Base-by-base conservation (phyloP, 2,329 filamentous ascomycete genomes). In the Neonectria punicea region DNA sequence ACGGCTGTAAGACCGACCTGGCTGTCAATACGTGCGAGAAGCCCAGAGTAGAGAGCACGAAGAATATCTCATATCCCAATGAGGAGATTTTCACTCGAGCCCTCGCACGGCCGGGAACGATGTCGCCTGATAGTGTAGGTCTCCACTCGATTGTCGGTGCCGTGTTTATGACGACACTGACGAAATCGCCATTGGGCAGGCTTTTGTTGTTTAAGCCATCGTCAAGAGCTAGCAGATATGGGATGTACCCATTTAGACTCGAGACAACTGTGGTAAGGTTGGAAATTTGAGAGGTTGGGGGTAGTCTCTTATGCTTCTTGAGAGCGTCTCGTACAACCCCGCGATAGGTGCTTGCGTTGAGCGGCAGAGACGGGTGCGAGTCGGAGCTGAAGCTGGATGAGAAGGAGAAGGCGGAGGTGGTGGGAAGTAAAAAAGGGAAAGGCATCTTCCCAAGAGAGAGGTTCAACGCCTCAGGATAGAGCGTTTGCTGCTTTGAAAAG, bases 271-370 rank as follows among this genome's bases (percentile, higher is more conserved):
- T 86, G 25, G 88, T 84, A 6, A 99, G 85, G 75, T 93, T 90
- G 22, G 90, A 84, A 6, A 89, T 82, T 78, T 93, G 92, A 25
- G 92, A 89, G 10, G 87, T 77, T 9, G 91, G 85, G 4, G 92
- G 86, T n/a, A 97, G 87, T 57, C 93, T 90, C 80, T 97, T 98
- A 84, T 98, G 90, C 72, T 90, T 90, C 81, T 98, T 98, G 65
- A 99, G 85, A 3, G 90, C 87, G 78, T 95, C 90, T 73, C 93
- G 90, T 56, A 98, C 86, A 18, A 97, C 88, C 71, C 92, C 92
- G 65, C 96, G 93, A 75, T 93, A 89, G 9, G 93, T 95, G 70
- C 94, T 94, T 22, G 93, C 91, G 59, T 88, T 87, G 73, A 95
- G 87, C 25, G 94, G 93, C 46, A 99, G 86, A 0, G 95, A 97